Evolutionary conservation across 352 stramenopile genomes (phyloP).

Genomic region (Globisporangium abappressorium): DNA sequence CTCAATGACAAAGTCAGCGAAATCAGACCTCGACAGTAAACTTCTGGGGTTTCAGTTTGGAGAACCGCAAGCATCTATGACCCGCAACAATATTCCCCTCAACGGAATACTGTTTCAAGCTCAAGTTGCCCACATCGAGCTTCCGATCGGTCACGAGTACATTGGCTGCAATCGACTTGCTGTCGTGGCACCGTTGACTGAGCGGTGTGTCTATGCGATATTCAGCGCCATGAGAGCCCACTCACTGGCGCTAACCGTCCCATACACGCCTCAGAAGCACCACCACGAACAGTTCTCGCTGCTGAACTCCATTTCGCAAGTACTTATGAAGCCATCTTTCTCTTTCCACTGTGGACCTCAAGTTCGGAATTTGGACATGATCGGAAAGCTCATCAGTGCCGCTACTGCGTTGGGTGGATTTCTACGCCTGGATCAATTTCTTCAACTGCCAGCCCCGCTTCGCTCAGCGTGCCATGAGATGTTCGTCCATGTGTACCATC

Average conservation of each 20-base stretch:
- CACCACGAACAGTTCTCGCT: conserved; percentile 11
- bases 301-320: conserved; percentile 25
- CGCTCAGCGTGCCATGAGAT: conserved; percentile 8
- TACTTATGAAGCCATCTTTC: conserved; percentile 25
- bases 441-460: conserved; percentile 2
- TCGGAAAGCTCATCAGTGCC: conserved; percentile 3
- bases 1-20: conserved; percentile 3
- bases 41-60: conserved; percentile 7
- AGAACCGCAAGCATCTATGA: background rate
- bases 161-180: conserved; percentile 30
- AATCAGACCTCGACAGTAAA: conserved; percentile 5
- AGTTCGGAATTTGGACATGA: background rate
- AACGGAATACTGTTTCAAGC: conserved; percentile 19
- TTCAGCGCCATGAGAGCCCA: conserved; percentile 35
- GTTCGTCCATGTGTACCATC: conserved; percentile 7
- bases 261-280: conserved; percentile 15
- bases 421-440: conserved; percentile 1
- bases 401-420: conserved; percentile 7
- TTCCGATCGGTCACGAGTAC: conserved; percentile 51
- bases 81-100: background rate
- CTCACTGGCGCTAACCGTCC: conserved; percentile 27
- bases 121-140: conserved; percentile 37
- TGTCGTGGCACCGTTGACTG: conserved; percentile 43
- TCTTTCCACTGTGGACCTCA: conserved; percentile 4
- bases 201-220: conserved; percentile 49